Evolutionary conservation across 192 early-diverging fungal species (phyloP).

Genomic region (Cetraspora pellucida): DNA sequence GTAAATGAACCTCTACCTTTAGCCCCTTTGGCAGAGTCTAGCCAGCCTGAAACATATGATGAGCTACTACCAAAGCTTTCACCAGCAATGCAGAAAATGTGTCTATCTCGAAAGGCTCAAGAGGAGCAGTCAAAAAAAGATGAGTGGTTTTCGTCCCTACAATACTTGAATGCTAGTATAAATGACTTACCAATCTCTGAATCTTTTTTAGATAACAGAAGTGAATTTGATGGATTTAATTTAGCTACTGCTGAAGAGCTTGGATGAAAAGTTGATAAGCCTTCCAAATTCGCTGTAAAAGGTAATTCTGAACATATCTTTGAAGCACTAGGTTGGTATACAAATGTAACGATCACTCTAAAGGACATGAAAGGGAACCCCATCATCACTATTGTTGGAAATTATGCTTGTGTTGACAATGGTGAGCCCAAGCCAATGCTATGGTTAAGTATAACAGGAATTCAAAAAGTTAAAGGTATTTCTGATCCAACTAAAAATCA

Average conservation of each 20-base stretch:
- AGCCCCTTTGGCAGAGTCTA: no score
- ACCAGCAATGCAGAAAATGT: not conserved
- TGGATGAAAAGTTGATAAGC: not conserved
- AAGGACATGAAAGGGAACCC: not conserved
- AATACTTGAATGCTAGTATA: constrained; percentile 1
- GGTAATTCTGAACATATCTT: not conserved
- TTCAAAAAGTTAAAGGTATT: constrained; percentile 3
- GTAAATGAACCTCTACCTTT: no score
- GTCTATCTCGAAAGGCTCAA: not conserved
- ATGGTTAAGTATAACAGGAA: not conserved
- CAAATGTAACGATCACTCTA: not conserved
- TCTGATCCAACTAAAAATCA: not conserved
- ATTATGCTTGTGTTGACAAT: not conserved
- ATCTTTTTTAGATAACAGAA: constrained; percentile 4
- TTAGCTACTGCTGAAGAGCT: not conserved
- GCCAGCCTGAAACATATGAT: not conserved
- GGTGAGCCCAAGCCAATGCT: not conserved
- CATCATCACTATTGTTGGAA: not conserved
- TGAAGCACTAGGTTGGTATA: not conserved
- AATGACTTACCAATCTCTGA: not conserved
- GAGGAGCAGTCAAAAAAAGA: not conserved
- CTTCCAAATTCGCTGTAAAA: not conserved
- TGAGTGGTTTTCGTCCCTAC: not conserved
- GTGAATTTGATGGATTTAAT: not conserved
- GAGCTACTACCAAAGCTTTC: not conserved